A percentile compares a stretch with the other conserved stretches of the same genome.
These are phyloP conservation scores for Melanogaster broomeanus DNA, from an alignment of 768 basidiomycete genomes.

Conservation along the genomic window DNA sequence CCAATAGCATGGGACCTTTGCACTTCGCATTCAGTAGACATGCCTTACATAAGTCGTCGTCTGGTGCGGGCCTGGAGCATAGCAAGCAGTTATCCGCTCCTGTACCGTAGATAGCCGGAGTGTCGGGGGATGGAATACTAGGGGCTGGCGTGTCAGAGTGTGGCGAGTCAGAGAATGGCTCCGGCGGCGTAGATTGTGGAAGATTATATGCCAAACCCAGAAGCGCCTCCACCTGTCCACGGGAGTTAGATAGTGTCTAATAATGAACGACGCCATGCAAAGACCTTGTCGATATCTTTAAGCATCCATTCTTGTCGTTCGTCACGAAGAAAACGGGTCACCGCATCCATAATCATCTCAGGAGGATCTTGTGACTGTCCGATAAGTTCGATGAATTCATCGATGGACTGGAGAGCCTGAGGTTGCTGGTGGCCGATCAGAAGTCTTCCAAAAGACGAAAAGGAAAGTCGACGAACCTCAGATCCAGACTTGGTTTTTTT, in stretches of 20 bases:
- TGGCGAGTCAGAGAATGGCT: too few relatives aligned
- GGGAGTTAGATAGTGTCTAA: not conserved
- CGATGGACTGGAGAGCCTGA: not conserved
- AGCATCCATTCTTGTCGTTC: not conserved
- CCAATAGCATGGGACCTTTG: not conserved
- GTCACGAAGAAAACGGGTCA: not conserved
- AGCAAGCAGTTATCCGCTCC: not conserved
- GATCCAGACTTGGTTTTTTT: too few relatives aligned
- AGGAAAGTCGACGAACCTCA: too few relatives aligned
- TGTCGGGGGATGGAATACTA: not conserved
- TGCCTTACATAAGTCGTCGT: not conserved
- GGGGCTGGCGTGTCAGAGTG: too few relatives aligned
- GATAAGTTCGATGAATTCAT: not conserved
- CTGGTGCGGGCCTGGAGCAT: not conserved
- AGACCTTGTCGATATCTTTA: not conserved
- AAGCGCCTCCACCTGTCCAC: not conserved
- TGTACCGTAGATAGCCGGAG: not conserved
- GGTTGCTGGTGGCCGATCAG: not conserved
- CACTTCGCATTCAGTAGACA: not conserved
- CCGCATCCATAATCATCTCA: not conserved
- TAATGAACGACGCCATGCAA: not conserved
- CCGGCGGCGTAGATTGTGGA: not conserved
- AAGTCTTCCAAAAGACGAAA: too few relatives aligned
- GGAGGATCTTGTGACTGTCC: not conserved
- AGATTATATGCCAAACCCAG: not conserved